Evolutionary conservation across 805 yeast species (phyloP).

Genomic region (Nakazawaea ishiwadae): DNA sequence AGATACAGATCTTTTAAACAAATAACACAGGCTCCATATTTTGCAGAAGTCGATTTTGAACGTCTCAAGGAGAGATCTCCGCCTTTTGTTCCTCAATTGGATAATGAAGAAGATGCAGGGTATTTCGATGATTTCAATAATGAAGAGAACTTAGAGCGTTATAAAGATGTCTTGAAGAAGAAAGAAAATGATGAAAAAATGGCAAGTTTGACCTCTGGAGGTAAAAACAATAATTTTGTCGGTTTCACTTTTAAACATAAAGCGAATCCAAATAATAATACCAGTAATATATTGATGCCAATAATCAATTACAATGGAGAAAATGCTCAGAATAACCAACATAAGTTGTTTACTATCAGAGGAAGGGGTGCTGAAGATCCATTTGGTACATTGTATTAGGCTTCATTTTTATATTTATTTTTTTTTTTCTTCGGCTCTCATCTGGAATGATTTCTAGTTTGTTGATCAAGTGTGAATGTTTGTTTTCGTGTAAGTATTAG

Average conservation of each 20-base stretch:
- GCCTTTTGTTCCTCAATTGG: slow-evolving; percentile 95
- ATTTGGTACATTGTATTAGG: slow-evolving; percentile 28
- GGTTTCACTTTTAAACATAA: slow-evolving; percentile 96
- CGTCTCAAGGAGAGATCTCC: slow-evolving; percentile 67
- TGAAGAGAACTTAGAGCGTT: slow-evolving; percentile 95
- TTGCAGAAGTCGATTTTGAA: slow-evolving; percentile 79
- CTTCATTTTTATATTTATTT: no score
- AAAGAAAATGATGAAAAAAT: slow-evolving; percentile 78
- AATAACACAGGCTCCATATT: slow-evolving; percentile 74
- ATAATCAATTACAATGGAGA: slow-evolving; percentile 19
- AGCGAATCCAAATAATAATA: slow-evolving; percentile 47
- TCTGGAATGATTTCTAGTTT: no score
- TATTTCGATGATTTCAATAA: slow-evolving; percentile 96
- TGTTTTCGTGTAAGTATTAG: no score
- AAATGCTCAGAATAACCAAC: slow-evolving; percentile 6
- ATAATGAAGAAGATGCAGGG: slow-evolving; percentile 97
- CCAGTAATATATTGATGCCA: slow-evolving; percentile 28
- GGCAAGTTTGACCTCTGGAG: slow-evolving; percentile 58
- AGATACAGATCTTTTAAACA: slow-evolving; percentile 79
- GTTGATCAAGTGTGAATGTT: no score
- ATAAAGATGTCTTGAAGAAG: slow-evolving; percentile 94
- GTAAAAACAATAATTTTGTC: slow-evolving; percentile 69
- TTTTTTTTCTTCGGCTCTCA: no score
- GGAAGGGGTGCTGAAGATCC: slow-evolving; percentile 26
- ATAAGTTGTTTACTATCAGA: slow-evolving; percentile 8